Conservation (phyloP, 169 alveolate genomes). For the Eimeria praecox region DNA sequence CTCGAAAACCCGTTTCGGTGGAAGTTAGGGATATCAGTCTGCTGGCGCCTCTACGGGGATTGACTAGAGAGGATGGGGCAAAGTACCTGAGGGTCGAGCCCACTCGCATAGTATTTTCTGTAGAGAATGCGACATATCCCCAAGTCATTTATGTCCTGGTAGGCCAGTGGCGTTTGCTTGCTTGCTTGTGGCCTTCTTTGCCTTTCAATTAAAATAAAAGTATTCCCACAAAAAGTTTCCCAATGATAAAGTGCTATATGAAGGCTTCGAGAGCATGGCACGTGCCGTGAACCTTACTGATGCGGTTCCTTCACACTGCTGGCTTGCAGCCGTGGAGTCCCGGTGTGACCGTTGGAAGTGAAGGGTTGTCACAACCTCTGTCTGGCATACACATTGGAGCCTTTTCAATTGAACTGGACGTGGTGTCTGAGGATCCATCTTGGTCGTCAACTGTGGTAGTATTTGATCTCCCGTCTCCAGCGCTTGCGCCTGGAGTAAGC, state of each 20-base stretch:
- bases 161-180: not conserved
- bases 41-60: constrained; percentile 29
- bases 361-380: constrained; percentile 39
- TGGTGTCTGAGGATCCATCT: constrained; percentile 65
- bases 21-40: constrained; percentile 15
- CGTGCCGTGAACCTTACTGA: not conserved
- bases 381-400: constrained; percentile 38
- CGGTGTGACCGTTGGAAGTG: constrained; percentile 65
- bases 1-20: constrained; percentile 51
- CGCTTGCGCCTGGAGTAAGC: constrained; percentile 40
- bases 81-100: constrained; percentile 57
- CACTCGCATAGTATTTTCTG: constrained; percentile 28
- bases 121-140: constrained; percentile 43
- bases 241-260: not conserved
- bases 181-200: not conserved
- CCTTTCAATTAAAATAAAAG: not conserved
- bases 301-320: not conserved
- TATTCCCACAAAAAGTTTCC: not conserved
- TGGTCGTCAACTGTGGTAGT: constrained; percentile 25
- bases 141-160: constrained; percentile 52
- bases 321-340: constrained; percentile 76
- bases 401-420: constrained; percentile 28
- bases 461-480: constrained; percentile 61
- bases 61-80: constrained; percentile 56
- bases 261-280: not conserved